Base-by-base conservation (phyloP, 2,329 filamentous ascomycete genomes). In the Pseudogymnoascus sp. region DNA sequence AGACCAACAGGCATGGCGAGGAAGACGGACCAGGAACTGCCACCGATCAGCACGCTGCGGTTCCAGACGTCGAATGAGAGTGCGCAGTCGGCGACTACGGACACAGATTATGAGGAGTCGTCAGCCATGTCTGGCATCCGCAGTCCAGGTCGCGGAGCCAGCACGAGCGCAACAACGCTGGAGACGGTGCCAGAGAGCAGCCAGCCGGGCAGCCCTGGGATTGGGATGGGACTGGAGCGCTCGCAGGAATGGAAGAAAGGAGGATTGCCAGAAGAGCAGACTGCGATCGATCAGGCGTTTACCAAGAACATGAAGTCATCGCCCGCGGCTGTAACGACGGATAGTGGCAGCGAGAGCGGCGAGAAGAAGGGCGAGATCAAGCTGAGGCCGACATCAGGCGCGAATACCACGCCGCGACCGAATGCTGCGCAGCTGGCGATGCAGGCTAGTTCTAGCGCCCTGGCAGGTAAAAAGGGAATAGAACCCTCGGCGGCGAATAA, bases 131-230 rank as follows among this genome's bases (percentile, higher is more conserved):
- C 82, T 19, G 85, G 84, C 60, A 78, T 84, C 76, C 78, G 82
- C 72, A 85, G 86, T 16, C 84, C 86, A 21, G 81, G 80, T 35
- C 81, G 86, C 67, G 83, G 82, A 65, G 79, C 81, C 61, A 85
- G 81, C 72, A 82, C 80, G 64, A 82, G 81, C 61, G 82, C 79
- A 37, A 81, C 87, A 59, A 85, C 84, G 59, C 78, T 97, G 64
- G 93, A 96, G 76, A 97, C 95, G 0, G 93, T 97, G 14, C 89
- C 96, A 73, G 93, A 97, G 79, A 87, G 89, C 62, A 95, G 91
- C 76, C 84, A 91, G 65, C 86, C 88, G 47, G 86, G 85, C 60
- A 90, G 89, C 0, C 89, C 90, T 13, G 79, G 77, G 13, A 78
- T 75, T 66, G 71, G 79, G 75, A 69, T 77, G 60, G 73, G 72